Conservation (phyloP, 164 flowering plant species). For the Liquidambar formosana region DNA sequence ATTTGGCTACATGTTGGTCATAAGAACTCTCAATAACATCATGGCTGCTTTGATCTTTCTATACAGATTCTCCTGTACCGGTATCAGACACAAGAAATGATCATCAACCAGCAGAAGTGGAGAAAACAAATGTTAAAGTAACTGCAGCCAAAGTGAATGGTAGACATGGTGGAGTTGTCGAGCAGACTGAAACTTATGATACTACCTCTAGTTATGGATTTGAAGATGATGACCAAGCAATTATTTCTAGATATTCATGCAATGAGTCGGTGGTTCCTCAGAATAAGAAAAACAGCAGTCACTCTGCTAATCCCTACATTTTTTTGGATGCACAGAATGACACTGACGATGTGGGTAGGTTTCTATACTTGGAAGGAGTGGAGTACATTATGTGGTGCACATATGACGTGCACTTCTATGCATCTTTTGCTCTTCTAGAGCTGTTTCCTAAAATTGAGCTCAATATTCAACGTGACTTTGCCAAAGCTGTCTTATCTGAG, state of each 20-base stretch:
- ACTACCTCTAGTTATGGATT: conserved; percentile 18
- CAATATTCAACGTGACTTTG: conserved; percentile 87
- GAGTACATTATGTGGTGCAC: conserved; percentile 97
- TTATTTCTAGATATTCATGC: conserved; percentile 8
- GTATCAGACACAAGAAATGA: conserved; percentile 15
- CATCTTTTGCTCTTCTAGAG: conserved; percentile 84
- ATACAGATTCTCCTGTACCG: conserved; percentile 59
- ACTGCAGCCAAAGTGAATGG: conserved; percentile 31
- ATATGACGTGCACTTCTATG: conserved; percentile 94
- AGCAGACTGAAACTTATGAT: conserved; percentile 22
- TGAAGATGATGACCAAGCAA: conserved; percentile 23
- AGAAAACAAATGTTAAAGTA: conserved; percentile 21
- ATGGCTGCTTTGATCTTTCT: conserved; percentile 4
- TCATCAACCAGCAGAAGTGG: conserved; percentile 19
- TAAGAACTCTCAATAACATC: not conserved
- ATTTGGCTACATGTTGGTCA: conserved; percentile 2
- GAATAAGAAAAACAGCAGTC: conserved; percentile 9
- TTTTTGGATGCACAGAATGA: conserved; percentile 25
- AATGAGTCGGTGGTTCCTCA: conserved; percentile 12
- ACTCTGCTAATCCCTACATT: not conserved
- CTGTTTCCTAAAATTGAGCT: conserved; percentile 87
- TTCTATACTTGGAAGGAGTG: conserved; percentile 87
- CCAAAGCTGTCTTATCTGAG: conserved; percentile 82
- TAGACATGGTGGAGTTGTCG: conserved; percentile 15
- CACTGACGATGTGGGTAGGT: conserved; percentile 76